Conservation (phyloP, 2,329 filamentous ascomycete species). For the Chaetomium sp. region DNA sequence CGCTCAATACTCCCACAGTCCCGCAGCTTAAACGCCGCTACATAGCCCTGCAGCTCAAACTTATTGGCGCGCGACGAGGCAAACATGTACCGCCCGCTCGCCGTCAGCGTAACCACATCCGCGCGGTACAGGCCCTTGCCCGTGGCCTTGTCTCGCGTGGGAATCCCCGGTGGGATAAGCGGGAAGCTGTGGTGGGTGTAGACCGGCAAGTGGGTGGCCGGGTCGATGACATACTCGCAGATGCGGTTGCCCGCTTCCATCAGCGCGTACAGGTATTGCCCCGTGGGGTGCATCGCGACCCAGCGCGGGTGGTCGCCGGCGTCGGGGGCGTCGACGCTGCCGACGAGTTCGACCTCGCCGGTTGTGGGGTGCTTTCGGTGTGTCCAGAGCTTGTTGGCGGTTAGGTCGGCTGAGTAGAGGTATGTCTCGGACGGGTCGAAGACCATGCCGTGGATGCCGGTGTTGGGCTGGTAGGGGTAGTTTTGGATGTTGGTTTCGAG, state of each 20-base stretch:
- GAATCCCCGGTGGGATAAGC: conserved; percentile 68
- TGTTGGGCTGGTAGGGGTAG: conserved; percentile 62
- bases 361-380: conserved; percentile 59
- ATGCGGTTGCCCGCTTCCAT: conserved; percentile 87
- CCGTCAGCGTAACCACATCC: conserved; percentile 71
- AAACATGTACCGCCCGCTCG: conserved; percentile 69
- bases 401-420: conserved; percentile 73
- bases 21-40: conserved; percentile 69
- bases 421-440: conserved; percentile 68
- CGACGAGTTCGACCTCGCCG: conserved; percentile 62
- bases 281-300: conserved; percentile 76
- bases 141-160: conserved; percentile 34
- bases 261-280: conserved; percentile 73
- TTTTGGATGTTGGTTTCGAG: conserved; percentile 62
- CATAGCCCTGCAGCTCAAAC: conserved; percentile 71
- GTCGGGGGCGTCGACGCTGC: conserved; percentile 64
- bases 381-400: conserved; percentile 76
- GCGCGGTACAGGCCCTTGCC: conserved; percentile 64
- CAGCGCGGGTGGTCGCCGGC: conserved; percentile 75
- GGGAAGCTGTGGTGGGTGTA: conserved; percentile 74
- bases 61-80: conserved; percentile 76
- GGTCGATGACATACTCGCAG: conserved; percentile 75
- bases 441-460: conserved; percentile 76
- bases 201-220: conserved; percentile 63
- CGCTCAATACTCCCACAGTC: conserved; percentile 64